A percentile compares a stretch with the other conserved stretches of the same genome.
Conservation (phyloP, 306 rosid species). For the Vigna nakashimae region DNA sequence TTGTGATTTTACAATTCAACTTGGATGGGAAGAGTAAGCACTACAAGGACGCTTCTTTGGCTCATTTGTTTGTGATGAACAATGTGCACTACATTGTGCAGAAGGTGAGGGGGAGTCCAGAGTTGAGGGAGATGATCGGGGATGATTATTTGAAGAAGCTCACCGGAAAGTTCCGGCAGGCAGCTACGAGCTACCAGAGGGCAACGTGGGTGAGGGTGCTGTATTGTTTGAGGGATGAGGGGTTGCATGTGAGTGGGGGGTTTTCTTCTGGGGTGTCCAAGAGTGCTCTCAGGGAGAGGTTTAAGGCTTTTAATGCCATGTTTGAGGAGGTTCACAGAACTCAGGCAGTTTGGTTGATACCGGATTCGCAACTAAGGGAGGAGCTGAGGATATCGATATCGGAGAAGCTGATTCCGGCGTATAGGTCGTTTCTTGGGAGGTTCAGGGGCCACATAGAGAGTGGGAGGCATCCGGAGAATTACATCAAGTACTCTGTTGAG, state of each 20-base stretch:
- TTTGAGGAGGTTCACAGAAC: constrained; percentile 97
- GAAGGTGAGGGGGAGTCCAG: constrained; percentile 88
- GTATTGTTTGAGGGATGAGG: constrained; percentile 90
- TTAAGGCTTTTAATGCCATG: constrained; percentile 92
- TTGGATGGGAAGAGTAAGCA: constrained; percentile 94
- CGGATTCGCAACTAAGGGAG: constrained; percentile 95
- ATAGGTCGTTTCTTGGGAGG: constrained; percentile 93
- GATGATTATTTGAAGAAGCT: constrained; percentile 86
- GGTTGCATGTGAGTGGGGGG: constrained; percentile 86
- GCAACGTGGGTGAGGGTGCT: constrained; percentile 93
- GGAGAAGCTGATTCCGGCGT: constrained; percentile 91
- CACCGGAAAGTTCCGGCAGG: constrained; percentile 83
- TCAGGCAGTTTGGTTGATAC: constrained; percentile 88
- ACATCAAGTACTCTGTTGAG: constrained; percentile 90
- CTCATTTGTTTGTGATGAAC: constrained; percentile 92
- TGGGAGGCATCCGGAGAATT: constrained; percentile 94
- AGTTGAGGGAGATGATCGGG: constrained; percentile 88
- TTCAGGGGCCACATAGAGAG: constrained; percentile 91
- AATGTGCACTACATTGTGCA: constrained; percentile 98
- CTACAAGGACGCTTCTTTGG: constrained; percentile 77
- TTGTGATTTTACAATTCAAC: constrained; percentile 86
- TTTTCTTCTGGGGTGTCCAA: constrained; percentile 92
- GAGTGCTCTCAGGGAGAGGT: constrained; percentile 94
- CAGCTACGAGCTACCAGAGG: constrained; percentile 94
- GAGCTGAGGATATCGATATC: constrained; percentile 90